Evolutionary conservation across 2,329 filamentous ascomycete species (phyloP), one percentile per base, ranked within the genome.

Genomic region (Coleophoma crateriformis): DNA sequence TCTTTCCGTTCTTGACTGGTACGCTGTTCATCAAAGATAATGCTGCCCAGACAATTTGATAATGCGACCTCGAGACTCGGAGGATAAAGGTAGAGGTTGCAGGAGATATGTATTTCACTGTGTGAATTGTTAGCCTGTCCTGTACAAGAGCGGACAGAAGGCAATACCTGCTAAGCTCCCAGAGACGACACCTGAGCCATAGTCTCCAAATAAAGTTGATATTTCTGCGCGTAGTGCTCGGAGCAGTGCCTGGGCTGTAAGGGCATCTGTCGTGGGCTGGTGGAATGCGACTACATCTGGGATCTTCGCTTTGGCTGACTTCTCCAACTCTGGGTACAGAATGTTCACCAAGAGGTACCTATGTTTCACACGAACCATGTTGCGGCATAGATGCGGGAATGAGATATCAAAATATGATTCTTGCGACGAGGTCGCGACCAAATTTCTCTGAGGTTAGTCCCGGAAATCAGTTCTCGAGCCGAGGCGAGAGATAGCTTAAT

Each of bases 41-140:
- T 1, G 90, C 88, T 0, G 90, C 85, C 94, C 94, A 99, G 4
- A 96, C 84, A 54, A 96, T 79, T 43, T 89, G 81, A 66, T 91
- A 95, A 57, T 95, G 85, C 14, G 84, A 82, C 50, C 94, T 84
- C 3, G 88, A 82, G 56, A 91, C 89, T 54, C 88, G 82, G 37
- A 99, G 75, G 52, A 99, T 99, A 48, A 92, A 90, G 1, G 92
- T 99, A 6, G 89, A 95, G 0, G 94, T 99, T n/a, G 90, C 87
- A 3, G 84, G 76, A 1, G 90, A 96, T 46, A 95, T 77, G 67
- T 99, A 99, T 74, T 96, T 96, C 47, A 99, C 89, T 92, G 42
- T 7, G 5, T 27, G 34, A 13, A 13, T 7, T 40, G 27, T 41
- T 15, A 11, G 39, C 15, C 27, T 27, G 3, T 27, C 27, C 27